phyloP scores from a whole-genome alignment of 2,329 filamentous ascomycete genomes.

The Neocatenulostroma microsporum region DNA sequence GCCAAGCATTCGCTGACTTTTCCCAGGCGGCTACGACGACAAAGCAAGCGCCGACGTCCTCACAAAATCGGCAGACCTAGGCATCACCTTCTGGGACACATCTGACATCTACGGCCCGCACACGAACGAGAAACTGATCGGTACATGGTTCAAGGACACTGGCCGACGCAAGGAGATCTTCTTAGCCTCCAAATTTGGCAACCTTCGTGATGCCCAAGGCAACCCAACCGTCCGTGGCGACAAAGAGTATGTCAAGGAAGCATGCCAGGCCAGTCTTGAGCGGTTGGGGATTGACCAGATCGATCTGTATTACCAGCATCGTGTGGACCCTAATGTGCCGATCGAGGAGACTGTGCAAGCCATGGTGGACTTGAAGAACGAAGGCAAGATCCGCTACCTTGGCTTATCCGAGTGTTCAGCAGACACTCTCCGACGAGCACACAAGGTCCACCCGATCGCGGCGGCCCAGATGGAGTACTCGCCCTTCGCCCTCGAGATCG shows the following conservation, averaged over 20 bases:
- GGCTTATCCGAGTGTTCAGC: conserved; percentile 49
- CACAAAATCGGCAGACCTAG: conserved; percentile 44
- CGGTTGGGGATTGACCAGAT: conserved; percentile 34
- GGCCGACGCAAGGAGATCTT: conserved; percentile 44
- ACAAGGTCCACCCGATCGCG: conserved; percentile 43
- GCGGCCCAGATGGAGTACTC: conserved; percentile 47
- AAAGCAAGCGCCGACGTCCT: conserved; percentile 33
- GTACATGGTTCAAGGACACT: conserved; percentile 36
- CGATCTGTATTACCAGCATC: conserved; percentile 40
- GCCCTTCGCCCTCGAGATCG: conserved; percentile 51
- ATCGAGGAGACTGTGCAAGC: conserved; percentile 44
- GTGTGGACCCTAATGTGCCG: conserved; percentile 37
- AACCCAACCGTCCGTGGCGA: conserved; percentile 30
- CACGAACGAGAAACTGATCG: conserved; percentile 6
- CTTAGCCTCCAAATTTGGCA: conserved; percentile 48
- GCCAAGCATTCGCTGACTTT: too few relatives aligned
- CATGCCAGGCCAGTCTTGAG: conserved; percentile 33
- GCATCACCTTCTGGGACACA: conserved; percentile 47
- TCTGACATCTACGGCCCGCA: conserved; percentile 25
- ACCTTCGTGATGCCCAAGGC: conserved; percentile 33
- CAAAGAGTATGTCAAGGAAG: conserved; percentile 35
- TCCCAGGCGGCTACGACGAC: conserved; percentile 22
- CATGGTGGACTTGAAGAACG: conserved; percentile 42
- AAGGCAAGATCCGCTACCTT: conserved; percentile 52
- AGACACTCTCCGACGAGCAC: conserved; percentile 44